Conservation (phyloP, 257 asterid species). For the Solanum peruvianum region DNA sequence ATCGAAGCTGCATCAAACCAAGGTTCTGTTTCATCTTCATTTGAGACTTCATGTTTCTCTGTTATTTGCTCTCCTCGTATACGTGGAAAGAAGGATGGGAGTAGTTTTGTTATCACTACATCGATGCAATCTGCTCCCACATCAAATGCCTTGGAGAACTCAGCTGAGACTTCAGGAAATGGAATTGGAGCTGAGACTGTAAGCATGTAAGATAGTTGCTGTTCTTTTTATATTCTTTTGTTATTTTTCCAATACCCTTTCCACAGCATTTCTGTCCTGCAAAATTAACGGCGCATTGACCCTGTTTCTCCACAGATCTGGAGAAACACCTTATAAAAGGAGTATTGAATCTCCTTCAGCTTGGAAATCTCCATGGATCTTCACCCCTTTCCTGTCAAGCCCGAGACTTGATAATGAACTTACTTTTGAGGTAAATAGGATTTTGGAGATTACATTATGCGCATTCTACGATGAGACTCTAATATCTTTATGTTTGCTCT, state of each 20-base stretch:
- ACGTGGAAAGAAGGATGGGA: conserved; percentile 36
- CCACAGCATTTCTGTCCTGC: not conserved
- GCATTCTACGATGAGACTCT: not conserved
- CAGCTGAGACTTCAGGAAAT: conserved; percentile 42
- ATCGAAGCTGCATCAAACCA: conserved; percentile 31
- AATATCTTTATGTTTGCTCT: not conserved
- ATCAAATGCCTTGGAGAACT: conserved; percentile 33
- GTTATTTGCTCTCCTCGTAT: conserved; percentile 61
- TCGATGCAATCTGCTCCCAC: conserved; percentile 35
- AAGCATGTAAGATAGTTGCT: conserved; percentile 45
- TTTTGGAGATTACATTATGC: not conserved
- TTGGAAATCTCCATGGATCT: conserved; percentile 97
- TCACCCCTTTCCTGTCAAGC: conserved; percentile 58
- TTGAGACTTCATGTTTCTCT: conserved; percentile 42
- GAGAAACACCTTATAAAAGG: conserved; percentile 73
- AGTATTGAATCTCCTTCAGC: conserved; percentile 90
- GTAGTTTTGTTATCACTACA: conserved; percentile 34
- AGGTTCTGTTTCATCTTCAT: conserved; percentile 34
- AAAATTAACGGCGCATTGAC: not conserved
- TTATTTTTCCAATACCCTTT: not conserved
- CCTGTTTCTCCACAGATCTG: conserved; percentile 30
- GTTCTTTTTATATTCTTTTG: not conserved
- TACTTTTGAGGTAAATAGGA: conserved; percentile 54
- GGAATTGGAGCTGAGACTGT: conserved; percentile 35
- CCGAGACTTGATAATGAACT: conserved; percentile 75